Conservation (phyloP, 2,329 filamentous ascomycete genomes). For the Xylaria sp. region DNA sequence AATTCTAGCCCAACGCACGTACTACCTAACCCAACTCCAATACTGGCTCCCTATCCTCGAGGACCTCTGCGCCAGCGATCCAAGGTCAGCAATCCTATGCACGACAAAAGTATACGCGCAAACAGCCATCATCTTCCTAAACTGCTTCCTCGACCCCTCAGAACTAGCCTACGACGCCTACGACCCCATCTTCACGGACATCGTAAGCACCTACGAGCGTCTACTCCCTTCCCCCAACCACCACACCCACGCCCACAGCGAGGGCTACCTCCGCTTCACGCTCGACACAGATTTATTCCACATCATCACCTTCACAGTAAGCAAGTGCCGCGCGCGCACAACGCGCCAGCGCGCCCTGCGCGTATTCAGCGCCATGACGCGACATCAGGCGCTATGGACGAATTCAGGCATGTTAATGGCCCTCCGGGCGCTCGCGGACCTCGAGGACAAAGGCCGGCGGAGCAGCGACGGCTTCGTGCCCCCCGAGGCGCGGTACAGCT, state of each 20-base stretch:
- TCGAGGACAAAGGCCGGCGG: constrained; percentile 40
- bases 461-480: constrained; percentile 39
- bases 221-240: constrained; percentile 24
- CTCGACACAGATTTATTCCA: constrained; percentile 43
- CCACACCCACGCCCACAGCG: not conserved
- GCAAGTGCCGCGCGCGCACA: constrained; percentile 41
- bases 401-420: constrained; percentile 40
- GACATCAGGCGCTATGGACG: constrained; percentile 41
- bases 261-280: constrained; percentile 35
- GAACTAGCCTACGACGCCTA: constrained; percentile 42
- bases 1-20: constrained; percentile 27
- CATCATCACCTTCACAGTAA: constrained; percentile 41
- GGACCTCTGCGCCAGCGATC: constrained; percentile 28
- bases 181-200: constrained; percentile 36
- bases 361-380: constrained; percentile 38
- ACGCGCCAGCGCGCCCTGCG: constrained; percentile 38
- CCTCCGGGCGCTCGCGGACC: constrained; percentile 37
- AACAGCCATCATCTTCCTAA: constrained; percentile 37
- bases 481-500: constrained; percentile 40
- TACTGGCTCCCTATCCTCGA: constrained; percentile 39
- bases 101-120: constrained; percentile 39
- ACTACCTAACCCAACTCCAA: constrained; percentile 33
- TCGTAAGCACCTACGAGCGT: constrained; percentile 38
- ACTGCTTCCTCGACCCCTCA: constrained; percentile 40
- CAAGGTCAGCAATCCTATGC: constrained; percentile 20